Percentiles rank a stretch among this genome's conserved stretches.
These are phyloP conservation scores for Lignosus rhinocerotis DNA, from an alignment of 1,284 basidiomycete species.

Conservation along the genomic window DNA sequence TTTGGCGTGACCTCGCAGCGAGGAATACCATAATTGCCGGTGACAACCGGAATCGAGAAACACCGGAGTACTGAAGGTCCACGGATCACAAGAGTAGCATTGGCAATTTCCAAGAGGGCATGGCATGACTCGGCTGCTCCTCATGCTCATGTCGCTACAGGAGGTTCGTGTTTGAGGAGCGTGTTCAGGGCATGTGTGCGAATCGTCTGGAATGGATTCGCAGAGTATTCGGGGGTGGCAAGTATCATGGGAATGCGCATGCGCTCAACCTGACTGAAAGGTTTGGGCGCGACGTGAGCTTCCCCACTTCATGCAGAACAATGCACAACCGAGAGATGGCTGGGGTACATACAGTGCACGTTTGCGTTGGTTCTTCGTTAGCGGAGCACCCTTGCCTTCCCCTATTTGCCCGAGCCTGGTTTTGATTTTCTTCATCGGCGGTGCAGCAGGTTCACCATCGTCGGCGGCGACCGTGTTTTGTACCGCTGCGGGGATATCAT, in stretches of 20 bases:
- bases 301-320: slow-evolving; percentile 2
- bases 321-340: neutral
- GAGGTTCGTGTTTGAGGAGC: slow-evolving; percentile 50
- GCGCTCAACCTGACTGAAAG: slow-evolving; percentile 61
- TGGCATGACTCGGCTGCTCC: neutral
- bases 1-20: neutral
- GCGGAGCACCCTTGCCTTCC: slow-evolving; percentile 59
- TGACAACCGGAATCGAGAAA: slow-evolving; percentile 10
- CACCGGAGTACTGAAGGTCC: neutral
- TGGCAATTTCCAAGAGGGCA: neutral
- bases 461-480: slow-evolving; percentile 20
- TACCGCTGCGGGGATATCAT: slow-evolving; percentile 30
- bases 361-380: slow-evolving; percentile 68
- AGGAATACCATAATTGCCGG: neutral
- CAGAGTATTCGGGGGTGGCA: slow-evolving; percentile 62
- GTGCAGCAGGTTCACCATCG: slow-evolving; percentile 15
- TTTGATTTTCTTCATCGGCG: slow-evolving; percentile 28
- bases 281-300: slow-evolving; percentile 9
- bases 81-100: neutral
- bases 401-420: slow-evolving; percentile 60
- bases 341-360: slow-evolving; percentile 60
- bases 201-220: slow-evolving; percentile 78
- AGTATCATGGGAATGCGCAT: slow-evolving; percentile 73
- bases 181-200: slow-evolving; percentile 82
- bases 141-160: slow-evolving; percentile 15